Base-by-base conservation (phyloP, 805 yeast species). In the Suhomyces emberorum region DNA sequence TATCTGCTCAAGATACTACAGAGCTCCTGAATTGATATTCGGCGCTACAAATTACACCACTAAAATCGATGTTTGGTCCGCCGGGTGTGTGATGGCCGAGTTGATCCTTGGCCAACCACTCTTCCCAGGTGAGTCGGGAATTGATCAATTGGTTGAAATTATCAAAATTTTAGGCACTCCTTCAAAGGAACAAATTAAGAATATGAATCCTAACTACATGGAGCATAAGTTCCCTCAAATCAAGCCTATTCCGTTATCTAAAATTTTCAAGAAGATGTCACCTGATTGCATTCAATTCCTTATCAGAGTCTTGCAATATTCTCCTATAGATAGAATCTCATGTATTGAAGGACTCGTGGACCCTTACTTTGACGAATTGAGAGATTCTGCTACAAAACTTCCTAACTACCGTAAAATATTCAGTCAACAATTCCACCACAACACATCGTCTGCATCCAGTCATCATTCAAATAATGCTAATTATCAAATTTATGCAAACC, bases 21-120 rank as follows among this genome's bases (percentile, higher is more conserved):
- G 98, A 39, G 98, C 98, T 5, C 98, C 98, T 0, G 98, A 93
- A 63, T 77, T 93, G 50, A 93, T 93, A 42, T 93, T 93, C 68
- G 98, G 98, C 14, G 95, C 98, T 10, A 84, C 95, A 18, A 87
- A 89, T 62, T 93, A 93, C 63, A 88, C 98, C 6, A 88, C 97
- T 20, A 89, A 91, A 61, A 93, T 93, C 47, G 98, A 93, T 59
- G 79, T 93, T 32, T 93, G 98, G 98, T 86, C 96, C 10, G 88
- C 95, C 10, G 96, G 96, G 15, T 93, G 98, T 69, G 98, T 93
- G 15, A 88, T 93, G 87, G 98, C 98, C 4, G 98, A 93, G 65
- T 69, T 93, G 52, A 78, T 89, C 45, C 73, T 93, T 39, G 98
- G 98, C 12, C 97, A 88, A 59, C 98, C 98, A 10, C 69, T 93